These are phyloP conservation scores for Colletotrichum camelliae DNA, from an alignment of 2,329 filamentous ascomycete species.

Conservation along the genomic window DNA sequence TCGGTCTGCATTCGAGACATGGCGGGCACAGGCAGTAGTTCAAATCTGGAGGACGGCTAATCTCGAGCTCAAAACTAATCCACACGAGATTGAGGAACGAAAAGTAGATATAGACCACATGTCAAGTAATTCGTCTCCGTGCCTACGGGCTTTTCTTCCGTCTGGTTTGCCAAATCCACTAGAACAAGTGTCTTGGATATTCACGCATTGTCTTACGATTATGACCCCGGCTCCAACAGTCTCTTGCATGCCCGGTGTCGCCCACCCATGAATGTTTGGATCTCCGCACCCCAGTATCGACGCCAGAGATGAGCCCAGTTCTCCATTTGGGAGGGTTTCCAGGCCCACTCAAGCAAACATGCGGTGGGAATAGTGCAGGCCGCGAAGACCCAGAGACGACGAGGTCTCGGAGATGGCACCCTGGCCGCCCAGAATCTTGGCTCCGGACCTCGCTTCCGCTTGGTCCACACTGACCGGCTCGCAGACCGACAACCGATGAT, in stretches of 20 bases:
- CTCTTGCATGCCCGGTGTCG: neutral
- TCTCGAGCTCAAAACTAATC: neutral
- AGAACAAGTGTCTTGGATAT: neutral
- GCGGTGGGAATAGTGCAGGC: neutral
- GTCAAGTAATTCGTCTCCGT: neutral
- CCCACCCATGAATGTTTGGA: neutral
- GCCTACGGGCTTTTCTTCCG: neutral
- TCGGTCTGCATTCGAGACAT: slow-evolving; percentile 23
- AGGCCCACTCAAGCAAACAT: neutral
- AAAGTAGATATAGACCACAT: neutral
- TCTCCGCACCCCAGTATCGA: neutral
- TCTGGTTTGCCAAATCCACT: neutral
- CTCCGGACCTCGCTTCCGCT: neutral
- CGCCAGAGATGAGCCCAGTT: neutral
- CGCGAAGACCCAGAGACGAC: neutral
- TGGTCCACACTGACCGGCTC: neutral
- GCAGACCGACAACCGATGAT: neutral
- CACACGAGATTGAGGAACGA: neutral
- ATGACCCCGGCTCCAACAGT: neutral
- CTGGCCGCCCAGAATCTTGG: neutral
- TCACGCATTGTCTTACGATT: neutral
- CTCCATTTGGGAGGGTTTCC: neutral
- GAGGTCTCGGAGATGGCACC: neutral
- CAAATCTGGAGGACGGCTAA: neutral
- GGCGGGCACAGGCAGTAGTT: neutral